A percentile compares a stretch with the other conserved stretches of the same genome.
Conservation (phyloP, 176 grass and related monocot genomes). For the Oryza rufipogon region DNA sequence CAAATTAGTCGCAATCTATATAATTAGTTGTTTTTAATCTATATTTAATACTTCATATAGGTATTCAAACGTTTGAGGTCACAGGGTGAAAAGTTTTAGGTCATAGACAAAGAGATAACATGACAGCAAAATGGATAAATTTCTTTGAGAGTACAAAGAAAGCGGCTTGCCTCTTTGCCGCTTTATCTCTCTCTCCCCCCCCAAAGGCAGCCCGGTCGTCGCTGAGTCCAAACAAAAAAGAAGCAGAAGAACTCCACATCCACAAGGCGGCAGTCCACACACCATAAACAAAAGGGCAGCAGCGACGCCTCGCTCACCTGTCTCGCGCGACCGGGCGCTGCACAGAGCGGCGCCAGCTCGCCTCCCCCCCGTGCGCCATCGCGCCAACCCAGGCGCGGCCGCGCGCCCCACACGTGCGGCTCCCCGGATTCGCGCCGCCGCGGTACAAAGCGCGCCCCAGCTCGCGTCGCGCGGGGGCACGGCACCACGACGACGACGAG, state of each 20-base stretch:
- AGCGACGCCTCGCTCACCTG: neutral
- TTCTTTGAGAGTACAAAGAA: neutral
- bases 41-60: no score
- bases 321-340: slow-evolving; percentile 13
- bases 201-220: neutral
- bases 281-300: neutral
- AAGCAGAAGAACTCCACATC: neutral
- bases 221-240: slow-evolving; percentile 28
- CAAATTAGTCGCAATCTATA: no score
- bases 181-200: neutral
- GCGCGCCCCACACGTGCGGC: slow-evolving; percentile 53
- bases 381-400: slow-evolving; percentile 42
- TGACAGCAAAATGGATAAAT: no score
- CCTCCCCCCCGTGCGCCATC: slow-evolving; percentile 29
- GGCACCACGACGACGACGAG: slow-evolving; percentile 33
- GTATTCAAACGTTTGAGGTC: no score
- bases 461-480: slow-evolving; percentile 6
- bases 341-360: slow-evolving; percentile 38
- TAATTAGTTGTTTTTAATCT: no score
- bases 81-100: no score
- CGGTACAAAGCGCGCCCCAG: slow-evolving; percentile 19
- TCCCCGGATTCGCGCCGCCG: slow-evolving; percentile 61
- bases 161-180: neutral
- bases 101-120: no score
- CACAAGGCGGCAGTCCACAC: neutral